Conservation (phyloP, 2,329 filamentous ascomycete genomes). For the Capronia americana region DNA sequence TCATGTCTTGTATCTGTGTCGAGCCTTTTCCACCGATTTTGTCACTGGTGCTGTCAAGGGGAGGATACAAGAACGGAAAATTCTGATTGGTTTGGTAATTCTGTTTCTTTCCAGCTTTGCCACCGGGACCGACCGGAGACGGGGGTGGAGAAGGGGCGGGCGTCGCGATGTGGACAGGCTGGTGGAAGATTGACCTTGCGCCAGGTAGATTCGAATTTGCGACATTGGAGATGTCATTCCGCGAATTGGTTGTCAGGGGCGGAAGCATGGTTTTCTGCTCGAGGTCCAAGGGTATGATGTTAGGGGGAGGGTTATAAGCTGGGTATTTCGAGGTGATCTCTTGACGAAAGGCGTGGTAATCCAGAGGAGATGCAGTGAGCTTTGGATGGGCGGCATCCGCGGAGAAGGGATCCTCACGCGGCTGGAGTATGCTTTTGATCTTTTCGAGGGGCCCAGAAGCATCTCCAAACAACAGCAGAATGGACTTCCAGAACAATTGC, state of each 20-base stretch:
- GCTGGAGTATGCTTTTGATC: constrained; percentile 72
- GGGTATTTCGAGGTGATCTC: constrained; percentile 98
- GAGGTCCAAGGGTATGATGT: constrained; percentile 81
- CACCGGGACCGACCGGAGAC: constrained; percentile 79
- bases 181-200: constrained; percentile 79
- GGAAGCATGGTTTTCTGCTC: constrained; percentile 92
- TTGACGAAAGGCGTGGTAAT: constrained; percentile 95
- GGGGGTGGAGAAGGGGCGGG: constrained; percentile 94
- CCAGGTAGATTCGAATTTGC: constrained; percentile 46
- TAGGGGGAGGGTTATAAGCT: constrained; percentile 87
- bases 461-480: constrained; percentile 84
- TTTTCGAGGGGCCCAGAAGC: constrained; percentile 70
- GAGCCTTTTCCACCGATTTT: constrained; percentile 87
- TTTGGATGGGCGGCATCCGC: constrained; percentile 65
- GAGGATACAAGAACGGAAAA: constrained; percentile 97
- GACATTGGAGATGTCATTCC: constrained; percentile 61
- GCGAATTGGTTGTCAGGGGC: constrained; percentile 76
- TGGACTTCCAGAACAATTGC: constrained; percentile 88
- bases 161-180: constrained; percentile 98
- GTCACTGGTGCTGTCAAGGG: constrained; percentile 86
- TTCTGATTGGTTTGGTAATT: constrained; percentile 99
- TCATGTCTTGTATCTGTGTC: constrained; percentile 76
- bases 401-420: constrained; percentile 63
- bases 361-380: constrained; percentile 90
- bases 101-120: constrained; percentile 96